Conservation (phyloP, 306 rosid genomes). For the Vicia villosa region DNA sequence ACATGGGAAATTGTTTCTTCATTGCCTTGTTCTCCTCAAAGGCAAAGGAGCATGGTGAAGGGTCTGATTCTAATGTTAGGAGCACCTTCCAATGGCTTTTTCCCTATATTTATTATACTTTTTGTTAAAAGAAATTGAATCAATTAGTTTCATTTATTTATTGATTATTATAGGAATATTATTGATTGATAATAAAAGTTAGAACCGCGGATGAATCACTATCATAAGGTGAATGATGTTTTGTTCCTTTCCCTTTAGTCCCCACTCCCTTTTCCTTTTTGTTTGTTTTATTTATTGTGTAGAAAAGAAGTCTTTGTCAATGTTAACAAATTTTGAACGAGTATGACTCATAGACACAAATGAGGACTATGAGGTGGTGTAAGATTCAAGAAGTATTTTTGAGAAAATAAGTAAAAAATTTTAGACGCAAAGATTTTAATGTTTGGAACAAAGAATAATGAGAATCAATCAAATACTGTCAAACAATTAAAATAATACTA, state of each 20-base stretch:
- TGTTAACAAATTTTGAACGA: too few species aligned
- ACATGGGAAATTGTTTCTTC: constrained; percentile 31
- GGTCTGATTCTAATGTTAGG: constrained; percentile 29
- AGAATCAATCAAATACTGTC: too few species aligned
- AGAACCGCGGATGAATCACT: neutral
- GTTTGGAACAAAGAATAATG: too few species aligned
- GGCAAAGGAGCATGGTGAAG: constrained; percentile 26
- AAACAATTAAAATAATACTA: too few species aligned
- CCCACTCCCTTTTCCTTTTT: neutral
- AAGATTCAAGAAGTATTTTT: too few species aligned
- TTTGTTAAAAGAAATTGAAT: neutral
- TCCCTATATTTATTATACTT: constrained; percentile 6
- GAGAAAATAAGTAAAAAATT: too few species aligned
- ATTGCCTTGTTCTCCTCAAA: constrained; percentile 34
- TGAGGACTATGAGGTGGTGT: too few species aligned
- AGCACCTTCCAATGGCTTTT: constrained; percentile 8
- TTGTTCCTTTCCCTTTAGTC: neutral
- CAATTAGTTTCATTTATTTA: neutral
- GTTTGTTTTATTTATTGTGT: neutral
- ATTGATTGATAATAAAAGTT: neutral
- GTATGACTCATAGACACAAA: too few species aligned
- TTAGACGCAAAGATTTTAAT: too few species aligned
- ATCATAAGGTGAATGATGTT: constrained; percentile 8
- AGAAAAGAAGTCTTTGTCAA: neutral
- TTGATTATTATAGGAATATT: neutral